Evolutionary conservation across 176 grass and related monocot species (phyloP), one percentile per base, ranked within the genome.

Genomic region (Poa annua): DNA sequence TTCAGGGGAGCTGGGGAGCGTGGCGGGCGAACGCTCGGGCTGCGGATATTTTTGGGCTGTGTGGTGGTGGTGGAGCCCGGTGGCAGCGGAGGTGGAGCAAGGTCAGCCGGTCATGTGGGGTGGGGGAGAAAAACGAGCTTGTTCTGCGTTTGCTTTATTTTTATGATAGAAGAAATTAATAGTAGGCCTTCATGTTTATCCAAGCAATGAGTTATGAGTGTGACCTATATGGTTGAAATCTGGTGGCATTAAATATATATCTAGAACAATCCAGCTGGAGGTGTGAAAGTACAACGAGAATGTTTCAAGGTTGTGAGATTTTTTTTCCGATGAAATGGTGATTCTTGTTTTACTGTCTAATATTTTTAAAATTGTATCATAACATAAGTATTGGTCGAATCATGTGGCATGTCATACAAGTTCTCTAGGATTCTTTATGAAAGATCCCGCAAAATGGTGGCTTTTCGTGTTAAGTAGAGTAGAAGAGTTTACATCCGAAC

Each of bases 21-120:
- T 90, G 93, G 71, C 45, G 45, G 71, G 71, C 71, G 71, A 44
- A 33, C 69, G 76, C 56, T 0, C 75, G 21, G 41, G 11, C 35
- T 50, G 11, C 25, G 5, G 42, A 65, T 63, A 79, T 79, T 59
- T 74, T 51, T 29, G 45, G 24, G 45, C 10, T 33, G 22, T 74
- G 71, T 11, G 71, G 71, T 74, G 24, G 45, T 74, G 45, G 71
- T 74, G 71, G 71, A 74, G 45, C 71, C 71, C 71, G 71, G 8
- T 74, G 71, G 71, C 71, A 51, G 45, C 71, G 71, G 71, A 19
- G 71, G 24, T 74, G 71, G 45, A 74, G 45, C 45, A 0, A 51
- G 3, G 50, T 50, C 45, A 10, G 25, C 71, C 71, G 71, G 71
- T 74, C 45, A 4, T 33, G 12, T 19, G 47, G 45, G 11, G 44